Evolutionary conservation across 2,329 filamentous ascomycete species (phyloP).

Genomic region (Triangularia verruculosa): DNA sequence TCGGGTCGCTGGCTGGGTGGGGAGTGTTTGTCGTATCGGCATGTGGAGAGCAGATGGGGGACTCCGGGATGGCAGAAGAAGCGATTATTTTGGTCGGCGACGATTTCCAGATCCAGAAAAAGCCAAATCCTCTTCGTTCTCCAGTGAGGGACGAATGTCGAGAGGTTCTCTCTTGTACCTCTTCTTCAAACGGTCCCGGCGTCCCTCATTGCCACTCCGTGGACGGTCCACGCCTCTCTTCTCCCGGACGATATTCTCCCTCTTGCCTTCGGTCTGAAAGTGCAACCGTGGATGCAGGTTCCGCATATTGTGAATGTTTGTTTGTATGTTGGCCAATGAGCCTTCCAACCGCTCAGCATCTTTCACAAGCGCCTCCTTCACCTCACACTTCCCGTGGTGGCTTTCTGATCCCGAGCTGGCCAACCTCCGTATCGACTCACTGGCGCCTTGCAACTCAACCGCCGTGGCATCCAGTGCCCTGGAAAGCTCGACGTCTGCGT

Average conservation of each 20-base stretch:
- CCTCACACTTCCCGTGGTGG: constrained; percentile 21
- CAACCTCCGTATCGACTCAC: constrained; percentile 20
- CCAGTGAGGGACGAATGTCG: neutral
- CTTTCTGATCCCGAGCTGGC: neutral
- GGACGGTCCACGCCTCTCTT: neutral
- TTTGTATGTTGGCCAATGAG: constrained; percentile 19
- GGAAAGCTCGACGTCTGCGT: constrained; percentile 13
- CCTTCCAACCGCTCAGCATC: constrained; percentile 21
- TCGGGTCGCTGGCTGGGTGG: constrained; percentile 4
- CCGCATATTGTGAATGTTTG: constrained; percentile 25
- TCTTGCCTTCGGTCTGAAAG: neutral
- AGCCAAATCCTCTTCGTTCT: neutral
- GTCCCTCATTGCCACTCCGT: neutral
- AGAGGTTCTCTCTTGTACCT: neutral
- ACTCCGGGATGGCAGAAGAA: neutral
- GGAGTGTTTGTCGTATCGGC: neutral
- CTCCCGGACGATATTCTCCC: neutral
- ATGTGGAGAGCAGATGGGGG: neutral
- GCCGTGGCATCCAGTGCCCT: constrained; percentile 24
- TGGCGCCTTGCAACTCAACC: constrained; percentile 20
- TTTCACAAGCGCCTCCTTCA: constrained; percentile 19
- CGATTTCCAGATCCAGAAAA: neutral
- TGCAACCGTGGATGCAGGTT: constrained; percentile 23
- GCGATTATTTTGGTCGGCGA: neutral
- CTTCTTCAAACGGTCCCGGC: neutral